Conservation (phyloP, 2,329 filamentous ascomycete species). For the Neopestalotiopsis sp. region DNA sequence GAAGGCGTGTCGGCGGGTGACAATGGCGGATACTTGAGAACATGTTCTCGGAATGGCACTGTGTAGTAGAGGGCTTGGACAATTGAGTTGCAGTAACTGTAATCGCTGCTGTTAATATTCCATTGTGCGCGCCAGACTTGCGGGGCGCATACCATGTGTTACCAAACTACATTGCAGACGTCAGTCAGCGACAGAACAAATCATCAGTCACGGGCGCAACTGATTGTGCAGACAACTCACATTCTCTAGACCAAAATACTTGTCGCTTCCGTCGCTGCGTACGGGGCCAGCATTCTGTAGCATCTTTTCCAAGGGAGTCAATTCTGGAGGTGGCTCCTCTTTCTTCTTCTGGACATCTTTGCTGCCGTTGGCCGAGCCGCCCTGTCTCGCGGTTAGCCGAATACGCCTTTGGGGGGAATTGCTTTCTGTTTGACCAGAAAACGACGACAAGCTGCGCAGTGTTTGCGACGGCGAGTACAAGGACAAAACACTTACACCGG, state of each 20-base stretch:
- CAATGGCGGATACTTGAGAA: constrained; percentile 85
- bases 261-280: constrained; percentile 88
- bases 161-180: constrained; percentile 71
- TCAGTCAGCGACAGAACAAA: constrained; percentile 46
- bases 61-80: constrained; percentile 97
- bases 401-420: neutral
- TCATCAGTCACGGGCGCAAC: constrained; percentile 6
- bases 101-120: constrained; percentile 31
- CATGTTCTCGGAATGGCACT: constrained; percentile 88
- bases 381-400: constrained; percentile 37
- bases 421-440: neutral
- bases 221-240: constrained; percentile 59
- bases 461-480: constrained; percentile 13
- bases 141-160: constrained; percentile 80
- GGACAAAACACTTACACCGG: constrained; percentile 52
- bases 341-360: constrained; percentile 60
- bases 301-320: constrained; percentile 73
- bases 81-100: constrained; percentile 97
- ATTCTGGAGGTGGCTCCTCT: constrained; percentile 61
- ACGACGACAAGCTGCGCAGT: neutral
- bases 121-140: constrained; percentile 19
- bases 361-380: constrained; percentile 44
- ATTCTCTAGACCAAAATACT: constrained; percentile 98
- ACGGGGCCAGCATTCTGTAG: constrained; percentile 81
- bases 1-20: constrained; percentile 70